Base-by-base conservation (phyloP, 768 basidiomycete species). In the Serendipita sp. region DNA sequence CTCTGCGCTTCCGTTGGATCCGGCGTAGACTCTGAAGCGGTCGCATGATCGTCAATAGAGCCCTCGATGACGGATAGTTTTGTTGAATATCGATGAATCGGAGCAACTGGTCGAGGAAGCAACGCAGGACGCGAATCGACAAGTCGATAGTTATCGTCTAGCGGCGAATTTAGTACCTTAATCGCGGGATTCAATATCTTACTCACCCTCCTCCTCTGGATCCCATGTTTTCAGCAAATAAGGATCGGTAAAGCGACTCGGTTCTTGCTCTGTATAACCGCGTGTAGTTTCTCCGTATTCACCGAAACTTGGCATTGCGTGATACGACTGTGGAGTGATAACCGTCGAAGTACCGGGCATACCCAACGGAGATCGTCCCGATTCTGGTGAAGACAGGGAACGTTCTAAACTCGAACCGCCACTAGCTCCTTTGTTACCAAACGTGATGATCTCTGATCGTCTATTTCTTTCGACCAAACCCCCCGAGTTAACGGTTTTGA, bases 1-100 rank as follows among this genome's bases (percentile, higher is more conserved):
- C 55, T 60, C 48, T 52, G 48, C 8, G 18, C 18, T n/a, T 60
- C 55, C 34, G 16, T n/a, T 29, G 18, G 27, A 27, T 60, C 55
- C 34, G 55, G 27, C 1, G 55, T 60, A 8, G 55, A 60, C n/a
- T 60, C 55, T 10, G 55, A 60, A 34, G 55, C 55, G 33, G 55
- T 60, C 27, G 55, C 55, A 60, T 60, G 55, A n/a, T 60, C 55
- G 36, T 60, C 55, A 33, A 60, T 31, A 8, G 55, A 60, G 11
- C 55, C 55, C n/a, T 60, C 55, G 1, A 60, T 60, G 55, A 60
- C 55, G 27, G 55, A 60, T n/a, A 60, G 27, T 37, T 60, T 60
- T 0, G 55, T 60, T 8, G 55, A 60, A 36, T 60, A 29, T n/a
- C 55, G 55, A 10, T n/a, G 27, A 37, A 60, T 60, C 5, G 55